phyloP scores from a whole-genome alignment of 129 eudicot species.

The Lonicera japonica region DNA sequence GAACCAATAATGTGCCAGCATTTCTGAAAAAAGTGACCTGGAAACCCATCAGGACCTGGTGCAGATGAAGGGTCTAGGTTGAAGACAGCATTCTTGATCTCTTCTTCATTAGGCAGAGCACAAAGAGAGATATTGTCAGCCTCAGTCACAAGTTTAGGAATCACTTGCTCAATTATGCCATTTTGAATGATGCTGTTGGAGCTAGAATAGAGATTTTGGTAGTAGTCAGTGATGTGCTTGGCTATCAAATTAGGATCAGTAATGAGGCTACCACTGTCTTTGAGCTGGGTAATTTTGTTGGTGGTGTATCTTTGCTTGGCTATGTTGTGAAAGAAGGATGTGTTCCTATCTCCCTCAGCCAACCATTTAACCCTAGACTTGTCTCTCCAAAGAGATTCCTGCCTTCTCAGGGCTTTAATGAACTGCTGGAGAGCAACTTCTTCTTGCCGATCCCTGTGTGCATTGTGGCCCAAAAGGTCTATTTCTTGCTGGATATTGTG shows the following conservation, averaged over 20 bases:
- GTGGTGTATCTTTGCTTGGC: background rate
- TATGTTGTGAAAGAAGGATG: background rate
- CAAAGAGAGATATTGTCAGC: background rate
- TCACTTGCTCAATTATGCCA: background rate
- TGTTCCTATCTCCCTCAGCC: background rate
- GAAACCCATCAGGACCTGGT: background rate
- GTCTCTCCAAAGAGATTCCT: background rate
- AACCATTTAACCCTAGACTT: background rate
- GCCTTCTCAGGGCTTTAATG: background rate
- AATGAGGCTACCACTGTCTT: too few relatives aligned
- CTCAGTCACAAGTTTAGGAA: background rate
- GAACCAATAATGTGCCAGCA: background rate
- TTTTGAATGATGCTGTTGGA: background rate
- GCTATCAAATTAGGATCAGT: background rate
- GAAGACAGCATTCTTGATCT: background rate
- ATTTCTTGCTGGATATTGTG: too few relatives aligned
- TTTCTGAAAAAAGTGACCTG: background rate
- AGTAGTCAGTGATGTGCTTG: background rate
- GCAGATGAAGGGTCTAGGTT: background rate
- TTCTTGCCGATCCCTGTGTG: too few relatives aligned
- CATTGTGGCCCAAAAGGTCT: background rate
- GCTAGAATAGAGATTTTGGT: background rate
- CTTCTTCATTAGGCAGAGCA: background rate
- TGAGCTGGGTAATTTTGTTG: background rate
- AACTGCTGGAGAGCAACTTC: background rate